Evolutionary conservation across 2,329 filamentous ascomycete genomes (phyloP).

Genomic region (Calonectria pseudoturangicola): DNA sequence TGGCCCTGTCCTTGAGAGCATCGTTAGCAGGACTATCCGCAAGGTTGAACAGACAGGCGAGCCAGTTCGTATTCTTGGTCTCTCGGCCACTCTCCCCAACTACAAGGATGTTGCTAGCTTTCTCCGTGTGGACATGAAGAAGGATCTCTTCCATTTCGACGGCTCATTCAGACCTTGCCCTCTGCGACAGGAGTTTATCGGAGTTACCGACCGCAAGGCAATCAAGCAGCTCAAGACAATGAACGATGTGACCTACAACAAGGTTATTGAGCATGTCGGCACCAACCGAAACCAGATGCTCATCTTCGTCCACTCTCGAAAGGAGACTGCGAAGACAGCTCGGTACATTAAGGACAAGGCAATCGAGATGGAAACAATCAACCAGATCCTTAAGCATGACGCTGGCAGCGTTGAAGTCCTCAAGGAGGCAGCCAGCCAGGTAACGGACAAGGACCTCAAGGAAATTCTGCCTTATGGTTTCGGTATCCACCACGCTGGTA

Average conservation of each 20-base stretch:
- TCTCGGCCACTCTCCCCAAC: conserved; percentile 96
- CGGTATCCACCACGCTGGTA: conserved; percentile 98
- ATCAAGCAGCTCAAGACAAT: conserved; percentile 99
- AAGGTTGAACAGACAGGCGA: conserved; percentile 96
- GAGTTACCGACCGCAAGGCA: conserved; percentile 96
- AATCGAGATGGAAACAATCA: conserved; percentile 96
- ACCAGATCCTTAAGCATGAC: conserved; percentile 94
- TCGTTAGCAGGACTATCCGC: conserved; percentile 94
- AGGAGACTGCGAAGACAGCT: conserved; percentile 98
- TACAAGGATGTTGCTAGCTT: conserved; percentile 98
- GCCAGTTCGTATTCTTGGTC: conserved; percentile 90
- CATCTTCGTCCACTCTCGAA: conserved; percentile 98
- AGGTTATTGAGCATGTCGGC: conserved; percentile 96
- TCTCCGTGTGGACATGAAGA: conserved; percentile 88
- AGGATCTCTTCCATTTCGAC: conserved; percentile 97
- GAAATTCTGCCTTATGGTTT: conserved; percentile 97
- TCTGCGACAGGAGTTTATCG: conserved; percentile 96
- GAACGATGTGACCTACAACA: conserved; percentile 99
- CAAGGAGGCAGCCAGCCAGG: conserved; percentile 87
- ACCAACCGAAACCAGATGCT: conserved; percentile 97
- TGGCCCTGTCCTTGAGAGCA: conserved; percentile 96
- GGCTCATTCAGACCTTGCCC: conserved; percentile 95
- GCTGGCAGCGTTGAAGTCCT: conserved; percentile 93
- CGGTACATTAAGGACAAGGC: conserved; percentile 98
- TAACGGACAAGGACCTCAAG: conserved; percentile 91